Evolutionary conservation across 2,329 filamentous ascomycete species (phyloP).

Genomic region (Aspergillus oerlinghausenensis): DNA sequence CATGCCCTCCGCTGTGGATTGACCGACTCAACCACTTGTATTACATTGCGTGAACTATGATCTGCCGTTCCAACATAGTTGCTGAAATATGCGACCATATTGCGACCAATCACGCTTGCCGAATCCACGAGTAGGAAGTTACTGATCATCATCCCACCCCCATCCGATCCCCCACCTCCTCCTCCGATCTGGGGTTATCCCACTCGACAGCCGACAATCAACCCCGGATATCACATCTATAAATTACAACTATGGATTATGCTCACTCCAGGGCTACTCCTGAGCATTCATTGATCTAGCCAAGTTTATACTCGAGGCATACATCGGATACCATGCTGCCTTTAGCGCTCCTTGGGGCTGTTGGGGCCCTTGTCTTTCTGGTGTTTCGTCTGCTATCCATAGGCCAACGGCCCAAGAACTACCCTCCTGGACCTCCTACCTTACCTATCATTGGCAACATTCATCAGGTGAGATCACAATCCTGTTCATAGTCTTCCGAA

Average conservation of each 20-base stretch:
- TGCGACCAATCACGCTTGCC: not conserved
- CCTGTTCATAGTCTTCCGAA: not conserved
- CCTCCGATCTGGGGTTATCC: not conserved
- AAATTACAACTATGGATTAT: not conserved
- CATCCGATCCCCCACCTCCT: constrained; percentile 3
- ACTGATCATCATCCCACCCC: constrained; percentile 1
- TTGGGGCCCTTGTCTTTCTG: not conserved
- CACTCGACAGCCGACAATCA: not conserved
- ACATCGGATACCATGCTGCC: not conserved
- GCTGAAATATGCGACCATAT: not conserved
- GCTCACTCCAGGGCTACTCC: not conserved
- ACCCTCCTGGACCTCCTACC: constrained; percentile 50
- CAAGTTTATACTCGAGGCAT: not conserved
- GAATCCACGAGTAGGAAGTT: not conserved
- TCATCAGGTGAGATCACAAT: constrained; percentile 27
- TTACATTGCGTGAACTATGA: not conserved
- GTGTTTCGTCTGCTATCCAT: constrained; percentile 3
- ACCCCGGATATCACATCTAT: not conserved
- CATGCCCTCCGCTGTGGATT: not conserved
- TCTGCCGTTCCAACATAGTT: not conserved
- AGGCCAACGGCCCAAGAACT: constrained; percentile 29
- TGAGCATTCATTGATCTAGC: not conserved
- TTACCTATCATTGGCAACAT: constrained; percentile 51
- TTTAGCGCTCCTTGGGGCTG: not conserved
- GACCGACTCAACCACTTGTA: not conserved